Conservation (phyloP, 2,329 filamentous ascomycete genomes). For the Aspergillus unguis region DNA sequence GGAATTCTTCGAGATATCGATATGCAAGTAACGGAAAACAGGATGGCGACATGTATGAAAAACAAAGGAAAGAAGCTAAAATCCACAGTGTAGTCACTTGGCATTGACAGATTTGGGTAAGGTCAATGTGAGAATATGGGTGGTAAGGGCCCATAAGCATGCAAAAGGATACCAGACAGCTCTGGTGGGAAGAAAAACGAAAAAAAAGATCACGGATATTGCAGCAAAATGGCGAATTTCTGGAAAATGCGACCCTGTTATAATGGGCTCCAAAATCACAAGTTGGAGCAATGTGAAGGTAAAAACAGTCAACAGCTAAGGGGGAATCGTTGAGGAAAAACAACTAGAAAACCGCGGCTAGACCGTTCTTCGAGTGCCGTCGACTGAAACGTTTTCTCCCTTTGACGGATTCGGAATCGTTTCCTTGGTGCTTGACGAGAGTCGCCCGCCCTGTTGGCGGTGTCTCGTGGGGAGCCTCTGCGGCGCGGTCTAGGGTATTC, state of each 20-base stretch:
- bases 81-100: too few relatives aligned
- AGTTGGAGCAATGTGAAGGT: too few relatives aligned
- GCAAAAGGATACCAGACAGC: conserved; percentile 8
- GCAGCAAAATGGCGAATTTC: conserved; percentile 11
- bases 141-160: conserved; percentile 1
- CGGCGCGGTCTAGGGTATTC: conserved; percentile 43
- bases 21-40: conserved; percentile 18
- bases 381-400: conserved; percentile 75
- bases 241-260: conserved; percentile 13
- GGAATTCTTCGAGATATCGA: conserved; percentile 13
- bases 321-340: conserved; percentile 58
- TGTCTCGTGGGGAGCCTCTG: conserved; percentile 38
- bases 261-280: too few relatives aligned
- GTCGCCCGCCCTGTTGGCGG: conserved; percentile 44
- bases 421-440: conserved; percentile 42
- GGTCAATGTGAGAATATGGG: conserved; percentile 21
- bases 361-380: conserved; percentile 88
- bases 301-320: neutral
- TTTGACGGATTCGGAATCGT: conserved; percentile 54
- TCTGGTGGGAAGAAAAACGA: conserved; percentile 14
- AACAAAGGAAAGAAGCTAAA: conserved; percentile 10
- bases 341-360: conserved; percentile 75
- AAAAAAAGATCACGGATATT: conserved; percentile 10
- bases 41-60: conserved; percentile 4
- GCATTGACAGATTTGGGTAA: neutral